Base-by-base conservation (phyloP, 2,329 filamentous ascomycete species). In the Hypomyces rosellus region DNA sequence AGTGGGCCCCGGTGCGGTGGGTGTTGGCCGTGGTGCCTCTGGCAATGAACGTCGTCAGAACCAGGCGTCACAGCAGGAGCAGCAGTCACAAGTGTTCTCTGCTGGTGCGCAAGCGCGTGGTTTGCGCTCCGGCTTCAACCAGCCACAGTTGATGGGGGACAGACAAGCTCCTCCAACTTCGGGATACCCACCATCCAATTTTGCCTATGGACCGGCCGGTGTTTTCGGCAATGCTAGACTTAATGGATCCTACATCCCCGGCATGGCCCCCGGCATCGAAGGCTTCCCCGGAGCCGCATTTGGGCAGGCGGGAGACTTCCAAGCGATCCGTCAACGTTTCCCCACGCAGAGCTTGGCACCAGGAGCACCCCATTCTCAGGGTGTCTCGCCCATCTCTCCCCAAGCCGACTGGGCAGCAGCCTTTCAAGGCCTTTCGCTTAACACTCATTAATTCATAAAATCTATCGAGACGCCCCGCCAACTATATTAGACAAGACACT, bases 371-470 rank as follows among this genome's bases (percentile, higher is more conserved):
- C 66, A 68, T 46, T 58, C 64, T 8, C 72, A 74, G 50, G 65
- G 63, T n/a, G 54, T 69, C 54, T 69, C 67, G 53, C 61, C 69
- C 57, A 68, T 78, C 51, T 63, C 66, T 46, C 65, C 66, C 30
- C 74, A 75, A 60, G 71, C 74, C 44, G 83, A 86, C 45, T 88
- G 85, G 84, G 69, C 76, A 22, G 71, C 72, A 48, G 69, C 76
- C 5, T 88, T 89, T 64, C 85, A 89, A 64, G 80, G 85, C 9
- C 70, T 90, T 15, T 90, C 86, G 2, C 76, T 90, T 55, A 86
- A 86, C 61, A 79, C 80, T 56, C 77, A 77, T 54, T 81, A 62
- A 69, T 54, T 22, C 25, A 25, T 43, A 15, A 34, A n/a, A 14
- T 34, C 14, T 22, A 36, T 41, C 39, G 37, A 37, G 41, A 39